These are phyloP conservation scores for Nannochloropsis oceanica DNA, from an alignment of 108 stramenopile genomes.

Conservation along the genomic window DNA sequence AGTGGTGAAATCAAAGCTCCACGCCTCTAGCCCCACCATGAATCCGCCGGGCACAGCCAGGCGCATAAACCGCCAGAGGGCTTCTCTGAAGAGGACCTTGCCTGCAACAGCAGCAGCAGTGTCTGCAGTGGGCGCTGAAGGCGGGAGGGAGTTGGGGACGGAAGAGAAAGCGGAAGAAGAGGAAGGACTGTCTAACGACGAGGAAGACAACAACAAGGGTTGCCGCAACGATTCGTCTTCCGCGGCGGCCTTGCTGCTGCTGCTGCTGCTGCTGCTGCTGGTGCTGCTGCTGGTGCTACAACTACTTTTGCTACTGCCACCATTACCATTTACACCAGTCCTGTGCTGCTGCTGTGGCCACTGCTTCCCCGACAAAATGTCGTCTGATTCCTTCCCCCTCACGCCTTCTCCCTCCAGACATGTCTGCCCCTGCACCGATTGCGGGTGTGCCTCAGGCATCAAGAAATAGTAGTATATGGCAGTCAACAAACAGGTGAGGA, in stretches of 20 bases:
- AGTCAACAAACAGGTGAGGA: background rate
- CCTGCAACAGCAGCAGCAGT: background rate
- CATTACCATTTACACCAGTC: background rate
- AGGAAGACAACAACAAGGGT: background rate
- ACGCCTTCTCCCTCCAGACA: background rate
- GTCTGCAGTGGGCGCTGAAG: background rate
- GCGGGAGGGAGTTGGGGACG: background rate
- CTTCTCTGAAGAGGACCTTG: background rate
- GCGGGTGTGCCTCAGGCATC: background rate
- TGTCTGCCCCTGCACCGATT: background rate
- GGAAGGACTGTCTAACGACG: background rate
- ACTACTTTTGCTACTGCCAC: background rate
- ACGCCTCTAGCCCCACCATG: background rate
- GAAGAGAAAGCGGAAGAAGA: too few species aligned
- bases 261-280: too few species aligned
- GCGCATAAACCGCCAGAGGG: background rate
- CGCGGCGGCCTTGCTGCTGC: background rate
- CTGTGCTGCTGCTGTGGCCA: background rate
- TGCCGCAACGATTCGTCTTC: background rate
- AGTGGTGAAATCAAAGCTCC: background rate
- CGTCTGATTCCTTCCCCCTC: background rate
- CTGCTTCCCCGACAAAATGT: background rate
- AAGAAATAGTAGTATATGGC: background rate
- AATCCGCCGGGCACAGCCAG: background rate
- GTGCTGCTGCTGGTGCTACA: too few species aligned